Conservation (phyloP, 805 yeast species). For the Yamadazyma scolyti region DNA sequence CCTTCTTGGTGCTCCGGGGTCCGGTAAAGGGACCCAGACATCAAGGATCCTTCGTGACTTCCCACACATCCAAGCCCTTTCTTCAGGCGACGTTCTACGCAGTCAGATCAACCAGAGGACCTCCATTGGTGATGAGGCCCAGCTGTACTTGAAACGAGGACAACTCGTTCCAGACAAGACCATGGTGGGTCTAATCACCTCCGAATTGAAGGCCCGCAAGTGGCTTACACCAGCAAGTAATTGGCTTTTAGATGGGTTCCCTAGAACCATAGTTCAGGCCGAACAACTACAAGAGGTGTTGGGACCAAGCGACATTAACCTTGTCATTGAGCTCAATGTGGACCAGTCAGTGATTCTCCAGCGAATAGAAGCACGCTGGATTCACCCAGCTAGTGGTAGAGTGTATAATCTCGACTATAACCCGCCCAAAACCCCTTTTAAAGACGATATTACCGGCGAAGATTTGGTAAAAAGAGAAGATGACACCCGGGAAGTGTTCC, state of each 20-base stretch:
- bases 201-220: slow-evolving; percentile 39
- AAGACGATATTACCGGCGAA: slow-evolving; percentile 89
- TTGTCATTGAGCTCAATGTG: slow-evolving; percentile 84
- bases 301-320: slow-evolving; percentile 43
- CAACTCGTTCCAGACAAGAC: slow-evolving; percentile 67
- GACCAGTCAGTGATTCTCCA: slow-evolving; percentile 80
- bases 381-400: slow-evolving; percentile 81
- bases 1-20: slow-evolving; percentile 89
- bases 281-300: slow-evolving; percentile 47
- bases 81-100: slow-evolving; percentile 84
- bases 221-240: slow-evolving; percentile 45
- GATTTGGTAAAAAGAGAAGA: slow-evolving; percentile 75
- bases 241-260: slow-evolving; percentile 91
- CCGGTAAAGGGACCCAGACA: slow-evolving; percentile 93
- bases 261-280: slow-evolving; percentile 78
- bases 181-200: slow-evolving; percentile 57
- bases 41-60: slow-evolving; percentile 54
- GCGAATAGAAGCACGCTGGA: slow-evolving; percentile 81
- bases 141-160: slow-evolving; percentile 57
- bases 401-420: slow-evolving; percentile 82
- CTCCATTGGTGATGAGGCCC: slow-evolving; percentile 54
- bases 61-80: slow-evolving; percentile 53
- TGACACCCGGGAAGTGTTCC: slow-evolving; percentile 73
- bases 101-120: slow-evolving; percentile 56
- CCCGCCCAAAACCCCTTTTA: slow-evolving; percentile 80